Evolutionary conservation across 148 eudicot species (phyloP), one percentile per base, ranked within the genome.

Genomic region (Heliamphora exappendiculata): DNA sequence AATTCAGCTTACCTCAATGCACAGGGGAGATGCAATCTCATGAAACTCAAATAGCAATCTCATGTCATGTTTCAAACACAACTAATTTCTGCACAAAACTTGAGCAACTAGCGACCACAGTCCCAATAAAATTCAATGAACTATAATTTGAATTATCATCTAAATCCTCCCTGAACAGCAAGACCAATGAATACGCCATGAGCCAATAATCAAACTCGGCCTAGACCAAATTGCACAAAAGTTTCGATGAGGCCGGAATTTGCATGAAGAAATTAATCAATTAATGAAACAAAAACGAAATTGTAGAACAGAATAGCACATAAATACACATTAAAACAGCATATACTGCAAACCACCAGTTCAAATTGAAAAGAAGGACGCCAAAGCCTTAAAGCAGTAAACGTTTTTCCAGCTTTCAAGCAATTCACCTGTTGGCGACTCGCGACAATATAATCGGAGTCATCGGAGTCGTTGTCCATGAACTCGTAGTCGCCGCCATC

Each of bases 401-500:
- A 22, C 34, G 45, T 33, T 75, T 9, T 16, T 1, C 3, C 36
- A 4, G 11, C 44, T 68, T 44, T 26, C 36, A 34, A 44, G 64
- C 1, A 60, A 59, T 44, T 60, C 37, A 83, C 86, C 86, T 84
- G 86, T 1, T 68, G 67, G 9, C 84, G 84, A 55, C 69, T 64
- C 1, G 5, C 65, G 7, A 42, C 20, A 9, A 65, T 16, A 17
- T 78, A 80, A 42, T 78, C 80, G 7, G 74, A 73, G 29, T 74
- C 83, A 60, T 75, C 86, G 4, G 76, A 72, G 51, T 73, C 74
- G 59, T 81, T 84, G 20, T 75, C 84, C n/a, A n/a, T n/a, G 71
- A 78, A 88, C 59, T 81, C 93, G 63, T 79, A 84, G 51, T 76
- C 90, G 8, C 64, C 90, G 3, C 70, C 88, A 59, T 80, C 83